Evolutionary conservation across 2,329 filamentous ascomycete genomes (phyloP), one percentile per base, ranked within the genome.

Genomic region (Aspergillus intermedius): DNA sequence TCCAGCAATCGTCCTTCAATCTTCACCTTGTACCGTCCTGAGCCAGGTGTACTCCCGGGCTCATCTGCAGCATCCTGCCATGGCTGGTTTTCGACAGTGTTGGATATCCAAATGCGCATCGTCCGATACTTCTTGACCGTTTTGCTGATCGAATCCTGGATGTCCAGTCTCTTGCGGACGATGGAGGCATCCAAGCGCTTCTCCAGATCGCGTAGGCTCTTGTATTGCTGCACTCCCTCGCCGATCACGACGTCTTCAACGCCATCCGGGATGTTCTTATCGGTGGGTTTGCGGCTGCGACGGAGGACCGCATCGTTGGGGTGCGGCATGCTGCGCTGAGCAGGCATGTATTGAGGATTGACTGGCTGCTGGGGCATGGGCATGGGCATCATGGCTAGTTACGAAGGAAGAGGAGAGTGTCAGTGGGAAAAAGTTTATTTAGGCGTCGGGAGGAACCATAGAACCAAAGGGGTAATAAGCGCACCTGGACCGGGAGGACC

Each of bases 21-120:
- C 73, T 91, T 95, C 57, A 98, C 88, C 49, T 85, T 83, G 67
- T 91, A 98, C 17, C 67, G 65, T 25, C 69, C 70, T 2, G 65
- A 68, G 41, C 67, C 68, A 28, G 67, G 63, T 45, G 61, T 66
- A 9, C 54, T 61, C 30, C 61, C 61, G 5, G 59, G 47, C 62
- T 95, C 91, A 63, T 94, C 90, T 56, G 93, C 93, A 32, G 81
- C 81, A 64, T 91, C 84, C 57, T 98, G 93, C 93, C 93, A 97
- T 28, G 87, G 84, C 71, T 98, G 93, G 63, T 93, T 88, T 68
- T 96, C 89, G 30, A 86, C 89, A 1, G 90, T 95, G 70, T 98
- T 98, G 61, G 84, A 91, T 61, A 98, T 84, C 90, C 90, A 97
- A 54, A 98, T 81, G 53, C 91, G 86, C 69, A 98, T 77, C 2